Percentiles rank a stretch among this genome's conserved stretches.
Evolutionary conservation across 2,329 filamentous ascomycete species (phyloP).

Genomic region (Chrysoporthe cubensis): DNA sequence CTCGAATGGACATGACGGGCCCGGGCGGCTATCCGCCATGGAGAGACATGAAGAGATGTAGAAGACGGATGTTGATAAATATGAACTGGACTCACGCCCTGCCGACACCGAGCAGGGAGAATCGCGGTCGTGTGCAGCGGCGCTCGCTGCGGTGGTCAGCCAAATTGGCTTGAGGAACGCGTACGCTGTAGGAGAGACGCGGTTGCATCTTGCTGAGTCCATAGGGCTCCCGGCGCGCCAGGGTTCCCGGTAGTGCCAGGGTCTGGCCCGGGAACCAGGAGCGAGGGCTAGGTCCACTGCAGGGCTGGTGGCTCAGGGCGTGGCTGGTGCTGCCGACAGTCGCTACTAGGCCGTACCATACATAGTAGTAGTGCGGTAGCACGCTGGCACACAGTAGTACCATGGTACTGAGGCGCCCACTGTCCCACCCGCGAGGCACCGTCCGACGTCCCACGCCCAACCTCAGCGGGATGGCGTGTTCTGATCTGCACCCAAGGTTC

Average conservation of each 20-base stretch:
- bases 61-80: neutral
- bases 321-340: neutral
- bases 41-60: conserved; percentile 30
- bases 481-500: neutral
- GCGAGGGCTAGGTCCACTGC: neutral
- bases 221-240: neutral
- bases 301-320: conserved; percentile 3
- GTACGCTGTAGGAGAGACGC: neutral
- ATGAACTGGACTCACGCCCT: neutral
- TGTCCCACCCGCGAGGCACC: too few relatives aligned
- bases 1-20: conserved; percentile 39
- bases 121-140: neutral
- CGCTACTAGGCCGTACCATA: too few relatives aligned
- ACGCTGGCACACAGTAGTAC: too few relatives aligned
- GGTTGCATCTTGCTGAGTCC: neutral
- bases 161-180: neutral
- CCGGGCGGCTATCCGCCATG: conserved; percentile 33
- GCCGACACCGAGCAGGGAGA: neutral
- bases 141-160: neutral
- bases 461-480: neutral
- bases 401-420: too few relatives aligned
- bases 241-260: neutral
- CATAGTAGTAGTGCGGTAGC: too few relatives aligned
- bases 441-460: neutral
- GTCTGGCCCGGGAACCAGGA: neutral